Evolutionary conservation across 768 basidiomycete genomes (phyloP).

Genomic region (Basidioascus undulatus): DNA sequence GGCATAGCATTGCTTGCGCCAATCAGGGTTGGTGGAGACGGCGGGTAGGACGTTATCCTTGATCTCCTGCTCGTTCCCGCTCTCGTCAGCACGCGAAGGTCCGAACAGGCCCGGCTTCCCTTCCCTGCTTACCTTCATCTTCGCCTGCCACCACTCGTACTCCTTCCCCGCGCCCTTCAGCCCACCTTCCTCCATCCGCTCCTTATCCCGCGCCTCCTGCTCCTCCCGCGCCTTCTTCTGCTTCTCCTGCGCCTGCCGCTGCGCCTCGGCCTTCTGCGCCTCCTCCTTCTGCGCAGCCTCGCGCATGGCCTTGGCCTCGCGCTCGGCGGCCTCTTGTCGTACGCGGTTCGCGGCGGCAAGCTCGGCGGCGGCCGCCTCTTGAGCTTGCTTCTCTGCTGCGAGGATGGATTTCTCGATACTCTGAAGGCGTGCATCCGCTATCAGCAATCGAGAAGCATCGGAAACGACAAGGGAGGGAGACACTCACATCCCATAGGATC

Average conservation of each 20-base stretch:
- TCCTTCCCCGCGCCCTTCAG: constrained; percentile 36
- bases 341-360: constrained; percentile 21
- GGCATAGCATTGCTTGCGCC: constrained; percentile 38
- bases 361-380: constrained; percentile 14
- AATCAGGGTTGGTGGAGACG: constrained; percentile 33
- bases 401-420: too few relatives aligned
- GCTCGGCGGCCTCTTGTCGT: constrained; percentile 21
- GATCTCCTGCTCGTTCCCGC: constrained; percentile 23
- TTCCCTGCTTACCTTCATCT: constrained; percentile 25
- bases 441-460: too few relatives aligned
- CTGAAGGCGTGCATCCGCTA: too few relatives aligned
- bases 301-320: constrained; percentile 17
- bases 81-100: neutral
- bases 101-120: too few relatives aligned
- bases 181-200: constrained; percentile 19
- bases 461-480: too few relatives aligned
- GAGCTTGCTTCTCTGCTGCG: constrained; percentile 28
- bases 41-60: constrained; percentile 38
- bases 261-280: constrained; percentile 6
- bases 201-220: constrained; percentile 3
- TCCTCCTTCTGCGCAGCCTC: constrained; percentile 11
- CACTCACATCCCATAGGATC: neutral
- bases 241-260: constrained; percentile 10
- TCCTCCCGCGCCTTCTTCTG: constrained; percentile 13
- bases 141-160: constrained; percentile 33